Evolutionary conservation across 2,329 filamentous ascomycete genomes (phyloP), one percentile per base, ranked within the genome.

Genomic region (Allantophomopsis cytisporea): DNA sequence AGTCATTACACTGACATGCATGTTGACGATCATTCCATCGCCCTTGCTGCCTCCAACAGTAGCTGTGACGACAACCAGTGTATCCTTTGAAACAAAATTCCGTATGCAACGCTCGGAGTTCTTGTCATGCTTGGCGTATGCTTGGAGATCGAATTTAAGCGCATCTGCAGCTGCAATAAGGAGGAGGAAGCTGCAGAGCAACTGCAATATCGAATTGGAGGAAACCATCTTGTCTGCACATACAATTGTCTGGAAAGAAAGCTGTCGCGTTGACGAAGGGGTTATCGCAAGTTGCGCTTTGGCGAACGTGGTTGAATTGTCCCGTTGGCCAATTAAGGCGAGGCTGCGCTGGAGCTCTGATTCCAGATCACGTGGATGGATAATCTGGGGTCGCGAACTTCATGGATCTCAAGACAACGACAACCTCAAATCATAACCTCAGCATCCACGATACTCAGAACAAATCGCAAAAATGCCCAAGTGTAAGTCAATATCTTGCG

Each of bases 1-100:
- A 37, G 21, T 16, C 16, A 36, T 28, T 15, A 5, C 20, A 73
- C 75, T 47, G 68, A 95, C 89, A 64, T 94, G 81, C 72, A 98
- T 91, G 61, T 96, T 94, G 47, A 96, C 76, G 52, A 75, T 66
- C 76, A 94, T 88, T 39, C 91, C 91, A 68, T 98, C 91, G 42
- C 87, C 89, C 63, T 81, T 84, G 49, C 66, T 66, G n/a, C 91
- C 91, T 58, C 80, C 76, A 41, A 94, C 72, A 43, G 78, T 94
- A 40, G 88, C 84, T 41, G 89, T 96, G 39, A 98, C 89, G 28
- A 96, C 89, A 33, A 98, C 91, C 48, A 98, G 68, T 47, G 91
- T 94, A 57, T 95, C 87, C 63, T 78, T 83, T 45, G 76, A 73
- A 49, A 95, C 88, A 61, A 95, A 98, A 68, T 98, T 98, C 60